Conservation (phyloP, 2,329 filamentous ascomycete genomes). For the Colletotrichum aenigma region DNA sequence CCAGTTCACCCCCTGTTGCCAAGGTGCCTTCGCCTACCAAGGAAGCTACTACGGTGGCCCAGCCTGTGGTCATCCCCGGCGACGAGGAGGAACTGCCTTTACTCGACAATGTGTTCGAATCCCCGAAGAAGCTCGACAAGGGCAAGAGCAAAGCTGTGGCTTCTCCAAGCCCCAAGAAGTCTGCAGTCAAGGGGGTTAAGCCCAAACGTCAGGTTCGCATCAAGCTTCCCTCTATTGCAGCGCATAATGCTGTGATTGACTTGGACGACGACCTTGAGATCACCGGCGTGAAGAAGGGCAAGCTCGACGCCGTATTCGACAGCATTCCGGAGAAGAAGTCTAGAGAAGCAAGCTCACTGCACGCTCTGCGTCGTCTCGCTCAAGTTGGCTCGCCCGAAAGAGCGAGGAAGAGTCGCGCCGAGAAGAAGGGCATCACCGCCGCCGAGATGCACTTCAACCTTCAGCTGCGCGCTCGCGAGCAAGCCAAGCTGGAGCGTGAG, state of each 20-base stretch:
- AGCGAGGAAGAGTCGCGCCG: slow-evolving; percentile 45
- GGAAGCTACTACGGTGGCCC: slow-evolving; percentile 12
- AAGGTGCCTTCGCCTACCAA: slow-evolving; percentile 31
- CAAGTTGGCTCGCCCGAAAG: slow-evolving; percentile 69
- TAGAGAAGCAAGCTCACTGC: slow-evolving; percentile 67
- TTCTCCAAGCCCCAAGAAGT: background rate
- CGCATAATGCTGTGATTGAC: slow-evolving; percentile 43
- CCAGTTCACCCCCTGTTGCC: slow-evolving; percentile 66
- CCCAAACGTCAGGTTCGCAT: slow-evolving; percentile 55
- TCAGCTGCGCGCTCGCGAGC: slow-evolving; percentile 74
- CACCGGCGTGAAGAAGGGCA: slow-evolving; percentile 50
- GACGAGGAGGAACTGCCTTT: slow-evolving; percentile 40
- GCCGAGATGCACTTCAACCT: slow-evolving; percentile 73
- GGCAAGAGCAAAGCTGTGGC: slow-evolving; percentile 49
- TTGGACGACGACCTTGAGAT: slow-evolving; percentile 72
- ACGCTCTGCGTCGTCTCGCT: slow-evolving; percentile 75
- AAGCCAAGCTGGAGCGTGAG: slow-evolving; percentile 79
- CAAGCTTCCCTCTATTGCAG: slow-evolving; percentile 45
- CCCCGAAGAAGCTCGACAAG: slow-evolving; percentile 50
- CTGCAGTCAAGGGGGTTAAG: slow-evolving; percentile 30
- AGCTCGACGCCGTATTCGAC: slow-evolving; percentile 70
- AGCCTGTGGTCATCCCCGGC: background rate
- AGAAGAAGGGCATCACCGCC: slow-evolving; percentile 65
- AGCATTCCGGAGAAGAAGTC: slow-evolving; percentile 66
- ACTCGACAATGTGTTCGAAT: slow-evolving; percentile 37